Percentiles rank a stretch among this genome's conserved stretches.
Evolutionary conservation across 208 protist genomes (phyloP).

Genomic region (Trichomonas tenax): DNA sequence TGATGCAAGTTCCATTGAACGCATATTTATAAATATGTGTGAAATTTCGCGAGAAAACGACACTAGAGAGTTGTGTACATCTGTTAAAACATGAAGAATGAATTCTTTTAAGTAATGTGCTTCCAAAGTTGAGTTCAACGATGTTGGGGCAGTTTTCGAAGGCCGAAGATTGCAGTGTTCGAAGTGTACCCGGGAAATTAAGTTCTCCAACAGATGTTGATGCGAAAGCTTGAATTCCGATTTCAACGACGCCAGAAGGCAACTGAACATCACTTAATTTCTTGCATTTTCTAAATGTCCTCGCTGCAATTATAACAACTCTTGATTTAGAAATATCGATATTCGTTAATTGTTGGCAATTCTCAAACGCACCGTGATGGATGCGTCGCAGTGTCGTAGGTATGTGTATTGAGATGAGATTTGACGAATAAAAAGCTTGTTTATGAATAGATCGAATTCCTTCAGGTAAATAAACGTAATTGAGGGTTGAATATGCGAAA

Average conservation of each 20-base stretch:
- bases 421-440: not conserved
- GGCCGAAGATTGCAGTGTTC: not conserved
- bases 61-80: not conserved
- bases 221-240: not conserved
- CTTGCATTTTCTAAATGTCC: not conserved
- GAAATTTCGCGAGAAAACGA: not conserved
- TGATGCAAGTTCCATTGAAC: not conserved
- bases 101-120: not conserved
- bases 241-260: not conserved
- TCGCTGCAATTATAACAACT: not conserved
- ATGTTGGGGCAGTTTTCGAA: not conserved
- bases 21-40: not conserved
- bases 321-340: not conserved
- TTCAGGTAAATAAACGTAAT: not conserved
- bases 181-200: not conserved
- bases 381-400: not conserved
- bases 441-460: not conserved
- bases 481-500: not conserved
- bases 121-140: not conserved
- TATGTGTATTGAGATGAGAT: not conserved
- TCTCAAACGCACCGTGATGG: not conserved
- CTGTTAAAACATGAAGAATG: not conserved
- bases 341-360: not conserved
- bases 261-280: not conserved
- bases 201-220: not conserved